Conservation (phyloP, 2,329 filamentous ascomycete species). For the Aschersonia sp. region DNA sequence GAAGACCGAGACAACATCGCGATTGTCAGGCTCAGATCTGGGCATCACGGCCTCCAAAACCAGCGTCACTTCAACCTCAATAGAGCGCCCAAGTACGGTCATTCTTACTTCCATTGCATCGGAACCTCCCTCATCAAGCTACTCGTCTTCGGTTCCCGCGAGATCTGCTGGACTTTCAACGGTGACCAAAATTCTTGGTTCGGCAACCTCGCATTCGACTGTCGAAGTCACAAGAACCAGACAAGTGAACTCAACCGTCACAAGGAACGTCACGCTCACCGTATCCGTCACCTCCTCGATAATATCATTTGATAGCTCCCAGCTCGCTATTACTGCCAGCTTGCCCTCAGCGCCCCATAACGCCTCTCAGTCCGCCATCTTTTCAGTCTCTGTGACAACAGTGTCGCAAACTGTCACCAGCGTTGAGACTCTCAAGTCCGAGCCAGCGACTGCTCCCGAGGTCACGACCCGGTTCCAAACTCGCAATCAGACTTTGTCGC, state of each 20-base stretch:
- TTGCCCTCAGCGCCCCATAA: not conserved
- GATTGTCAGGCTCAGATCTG: constrained; percentile 3
- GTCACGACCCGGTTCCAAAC: no score
- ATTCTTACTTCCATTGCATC: not conserved
- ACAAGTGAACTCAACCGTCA: no score
- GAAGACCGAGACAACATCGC: not conserved
- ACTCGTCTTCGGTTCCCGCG: no score
- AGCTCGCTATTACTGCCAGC: constrained; percentile 1
- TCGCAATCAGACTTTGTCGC: no score
- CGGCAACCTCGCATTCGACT: no score
- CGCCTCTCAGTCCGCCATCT: not conserved
- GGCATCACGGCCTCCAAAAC: constrained; percentile 2
- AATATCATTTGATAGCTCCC: not conserved
- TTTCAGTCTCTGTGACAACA: not conserved
- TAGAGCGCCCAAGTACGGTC: not conserved
- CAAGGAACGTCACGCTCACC: no score
- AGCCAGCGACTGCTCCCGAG: no score
- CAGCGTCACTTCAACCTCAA: not conserved
- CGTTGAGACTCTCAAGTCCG: not conserved
- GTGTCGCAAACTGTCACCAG: not conserved
- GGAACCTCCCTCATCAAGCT: not conserved
- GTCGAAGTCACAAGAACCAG: no score
- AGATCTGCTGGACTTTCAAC: no score
- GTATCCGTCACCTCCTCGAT: no score
- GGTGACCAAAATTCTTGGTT: no score